Evolutionary conservation across 441 rosid species (phyloP).

Genomic region (Jatropha multifida): DNA sequence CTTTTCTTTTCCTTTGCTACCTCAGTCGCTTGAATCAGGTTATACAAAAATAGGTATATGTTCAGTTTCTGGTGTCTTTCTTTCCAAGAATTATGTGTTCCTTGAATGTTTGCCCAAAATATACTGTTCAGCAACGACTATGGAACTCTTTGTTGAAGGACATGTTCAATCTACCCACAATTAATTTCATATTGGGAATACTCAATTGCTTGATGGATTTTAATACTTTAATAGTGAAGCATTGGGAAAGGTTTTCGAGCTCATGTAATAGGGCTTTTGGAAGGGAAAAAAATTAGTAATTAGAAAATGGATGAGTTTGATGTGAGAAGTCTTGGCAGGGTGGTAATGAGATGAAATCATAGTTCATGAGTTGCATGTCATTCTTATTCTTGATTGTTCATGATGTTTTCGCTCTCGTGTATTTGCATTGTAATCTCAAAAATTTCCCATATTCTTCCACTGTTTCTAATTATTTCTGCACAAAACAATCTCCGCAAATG

Average conservation of each 20-base stretch:
- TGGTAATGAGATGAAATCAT: neutral
- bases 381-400: too few species aligned
- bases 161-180: neutral
- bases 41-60: neutral
- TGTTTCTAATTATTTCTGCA: too few species aligned
- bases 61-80: neutral
- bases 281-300: neutral
- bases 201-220: neutral
- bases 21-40: neutral
- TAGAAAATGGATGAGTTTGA: neutral
- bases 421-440: too few species aligned
- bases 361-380: too few species aligned
- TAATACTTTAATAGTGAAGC: neutral
- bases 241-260: neutral
- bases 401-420: too few species aligned
- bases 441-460: too few species aligned
- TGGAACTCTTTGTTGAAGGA: neutral
- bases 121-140: neutral
- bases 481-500: too few species aligned
- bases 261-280: neutral
- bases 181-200: neutral
- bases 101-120: neutral
- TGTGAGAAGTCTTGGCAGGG: neutral
- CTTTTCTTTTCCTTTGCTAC: neutral
- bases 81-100: neutral